Conservation (phyloP, 2,329 filamentous ascomycete species). For the Dothiorella sarmentorum region DNA sequence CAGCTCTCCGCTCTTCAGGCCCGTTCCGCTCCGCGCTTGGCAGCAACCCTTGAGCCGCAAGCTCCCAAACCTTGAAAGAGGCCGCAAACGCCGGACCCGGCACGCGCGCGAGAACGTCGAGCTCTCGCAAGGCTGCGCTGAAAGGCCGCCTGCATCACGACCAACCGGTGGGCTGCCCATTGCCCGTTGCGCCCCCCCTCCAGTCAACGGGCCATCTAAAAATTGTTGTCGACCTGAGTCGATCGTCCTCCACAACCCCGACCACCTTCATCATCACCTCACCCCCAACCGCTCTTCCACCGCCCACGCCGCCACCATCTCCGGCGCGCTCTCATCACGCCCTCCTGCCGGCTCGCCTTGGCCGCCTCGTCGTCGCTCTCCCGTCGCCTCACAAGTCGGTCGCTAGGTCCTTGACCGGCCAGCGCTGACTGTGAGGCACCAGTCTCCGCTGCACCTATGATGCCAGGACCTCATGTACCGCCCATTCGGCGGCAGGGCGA, state of each 20-base stretch:
- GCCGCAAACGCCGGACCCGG: conserved; percentile 15
- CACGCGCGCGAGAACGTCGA: conserved; percentile 12
- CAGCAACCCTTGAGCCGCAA: conserved; percentile 13
- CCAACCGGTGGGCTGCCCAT: conserved; percentile 1
- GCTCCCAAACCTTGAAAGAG: conserved; percentile 15
- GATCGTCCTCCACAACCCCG: conserved; percentile 13
- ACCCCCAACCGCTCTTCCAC: neutral
- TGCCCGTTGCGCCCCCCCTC: conserved; percentile 10
- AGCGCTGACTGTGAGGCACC: conserved; percentile 40
- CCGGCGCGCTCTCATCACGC: neutral
- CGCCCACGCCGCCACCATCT: conserved; percentile 3
- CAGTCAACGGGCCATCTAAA: conserved; percentile 8
- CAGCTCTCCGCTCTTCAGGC: neutral
- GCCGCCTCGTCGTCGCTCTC: conserved; percentile 2
- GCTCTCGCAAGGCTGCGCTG: conserved; percentile 11
- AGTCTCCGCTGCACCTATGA: conserved; percentile 62
- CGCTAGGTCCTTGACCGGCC: conserved; percentile 33
- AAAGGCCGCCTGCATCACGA: conserved; percentile 14
- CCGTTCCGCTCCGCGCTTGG: conserved; percentile 13
- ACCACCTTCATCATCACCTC: conserved; percentile 14
- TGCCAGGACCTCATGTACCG: conserved; percentile 59
- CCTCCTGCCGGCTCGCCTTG: conserved; percentile 11
- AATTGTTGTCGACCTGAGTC: conserved; percentile 16
- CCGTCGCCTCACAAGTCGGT: conserved; percentile 39
- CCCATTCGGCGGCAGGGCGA: conserved; percentile 42